Percentiles rank a stretch among this genome's conserved stretches.
These are phyloP conservation scores for Phytophthora kernoviae DNA, from an alignment of 352 stramenopile genomes.

Conservation along the genomic window DNA sequence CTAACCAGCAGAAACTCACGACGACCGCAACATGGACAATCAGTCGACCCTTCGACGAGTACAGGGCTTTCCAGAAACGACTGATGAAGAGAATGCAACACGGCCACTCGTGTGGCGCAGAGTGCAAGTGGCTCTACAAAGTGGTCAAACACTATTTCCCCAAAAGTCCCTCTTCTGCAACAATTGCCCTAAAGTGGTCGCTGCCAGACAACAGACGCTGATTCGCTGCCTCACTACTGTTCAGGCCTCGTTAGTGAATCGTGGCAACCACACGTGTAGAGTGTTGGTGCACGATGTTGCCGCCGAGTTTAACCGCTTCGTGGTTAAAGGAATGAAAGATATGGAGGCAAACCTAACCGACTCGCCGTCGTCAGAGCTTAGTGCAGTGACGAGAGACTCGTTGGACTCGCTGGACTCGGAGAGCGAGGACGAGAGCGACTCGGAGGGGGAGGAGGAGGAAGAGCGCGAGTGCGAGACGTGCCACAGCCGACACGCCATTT, in stretches of 20 bases:
- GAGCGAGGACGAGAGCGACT: slow-evolving; percentile 14
- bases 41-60: slow-evolving; percentile 50
- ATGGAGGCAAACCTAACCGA: slow-evolving; percentile 25
- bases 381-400: slow-evolving; percentile 28
- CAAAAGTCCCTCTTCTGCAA: slow-evolving; percentile 46
- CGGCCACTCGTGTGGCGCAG: slow-evolving; percentile 60
- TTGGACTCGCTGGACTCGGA: slow-evolving; percentile 30
- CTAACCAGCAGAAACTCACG: slow-evolving; percentile 26
- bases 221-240: slow-evolving; percentile 41
- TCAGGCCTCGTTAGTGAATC: slow-evolving; percentile 43
- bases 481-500: slow-evolving; percentile 37
- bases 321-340: slow-evolving; percentile 41
- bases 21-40: slow-evolving; percentile 37
- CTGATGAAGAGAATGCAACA: slow-evolving; percentile 51
- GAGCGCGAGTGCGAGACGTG: slow-evolving; percentile 35
- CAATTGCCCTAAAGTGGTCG: slow-evolving; percentile 40
- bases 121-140: slow-evolving; percentile 72
- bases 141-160: slow-evolving; percentile 68
- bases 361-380: slow-evolving; percentile 37
- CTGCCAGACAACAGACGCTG: slow-evolving; percentile 38
- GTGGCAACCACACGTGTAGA: slow-evolving; percentile 40
- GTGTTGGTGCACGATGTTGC: slow-evolving; percentile 39
- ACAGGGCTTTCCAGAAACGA: slow-evolving; percentile 48
- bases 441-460: slow-evolving; percentile 21
- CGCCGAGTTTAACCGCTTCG: slow-evolving; percentile 43